phyloP scores from a whole-genome alignment of 2,329 filamentous ascomycete species.

The Pleurostoma richardsiae region DNA sequence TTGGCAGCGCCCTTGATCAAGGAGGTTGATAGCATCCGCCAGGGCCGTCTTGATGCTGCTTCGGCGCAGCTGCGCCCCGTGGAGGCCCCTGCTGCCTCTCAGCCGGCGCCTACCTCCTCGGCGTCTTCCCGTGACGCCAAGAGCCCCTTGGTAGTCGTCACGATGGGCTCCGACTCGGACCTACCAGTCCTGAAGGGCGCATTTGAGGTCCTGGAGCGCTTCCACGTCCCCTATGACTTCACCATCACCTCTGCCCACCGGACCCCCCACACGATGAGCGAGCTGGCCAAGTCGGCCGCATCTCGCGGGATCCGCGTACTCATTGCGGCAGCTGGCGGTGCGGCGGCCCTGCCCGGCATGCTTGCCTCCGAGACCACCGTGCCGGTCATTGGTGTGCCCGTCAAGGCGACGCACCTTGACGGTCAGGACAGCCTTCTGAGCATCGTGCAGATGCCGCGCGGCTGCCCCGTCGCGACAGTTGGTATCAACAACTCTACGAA shows the following conservation, averaged over 20 bases:
- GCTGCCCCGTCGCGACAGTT: conserved; percentile 69
- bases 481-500: conserved; percentile 79
- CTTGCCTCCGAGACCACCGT: conserved; percentile 64
- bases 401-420: conserved; percentile 68
- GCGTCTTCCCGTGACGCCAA: conserved; percentile 14
- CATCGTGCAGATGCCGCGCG: conserved; percentile 74
- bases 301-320: conserved; percentile 65
- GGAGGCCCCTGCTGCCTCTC: conserved; percentile 9
- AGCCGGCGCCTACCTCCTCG: conserved; percentile 11
- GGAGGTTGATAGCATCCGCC: conserved; percentile 53
- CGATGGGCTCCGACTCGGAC: conserved; percentile 82
- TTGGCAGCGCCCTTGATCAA: conserved; percentile 65
- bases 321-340: conserved; percentile 71
- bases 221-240: conserved; percentile 66
- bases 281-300: conserved; percentile 59
- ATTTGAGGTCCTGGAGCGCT: conserved; percentile 61
- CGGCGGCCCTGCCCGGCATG: conserved; percentile 73
- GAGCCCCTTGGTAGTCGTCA: conserved; percentile 64
- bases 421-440: conserved; percentile 66
- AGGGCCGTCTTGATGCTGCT: conserved; percentile 42
- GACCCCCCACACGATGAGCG: conserved; percentile 65
- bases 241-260: conserved; percentile 78
- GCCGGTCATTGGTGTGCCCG: conserved; percentile 73
- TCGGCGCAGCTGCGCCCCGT: conserved; percentile 29
- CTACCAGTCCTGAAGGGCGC: conserved; percentile 62